A percentile compares a stretch with the other conserved stretches of the same genome.
Evolutionary conservation across 495 filamentous ascomycete species (phyloP).

Genomic region (Penicillium riverlandense): DNA sequence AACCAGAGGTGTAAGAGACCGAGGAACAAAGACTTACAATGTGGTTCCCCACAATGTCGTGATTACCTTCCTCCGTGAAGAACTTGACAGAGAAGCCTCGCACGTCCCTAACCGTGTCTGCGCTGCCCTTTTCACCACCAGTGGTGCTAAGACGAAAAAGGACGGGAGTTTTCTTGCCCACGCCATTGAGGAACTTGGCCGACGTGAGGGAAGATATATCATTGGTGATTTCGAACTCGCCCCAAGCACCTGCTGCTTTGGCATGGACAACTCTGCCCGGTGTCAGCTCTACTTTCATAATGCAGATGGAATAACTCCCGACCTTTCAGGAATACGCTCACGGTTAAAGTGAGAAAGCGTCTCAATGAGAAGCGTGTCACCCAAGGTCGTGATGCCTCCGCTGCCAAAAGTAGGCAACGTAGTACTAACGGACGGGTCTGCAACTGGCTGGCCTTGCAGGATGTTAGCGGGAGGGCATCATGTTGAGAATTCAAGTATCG

Average conservation of each 20-base stretch:
- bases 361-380: conserved; percentile 21
- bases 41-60: conserved; percentile 57
- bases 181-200: conserved; percentile 41
- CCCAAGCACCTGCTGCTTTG: conserved; percentile 66
- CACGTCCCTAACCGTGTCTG: conserved; percentile 55
- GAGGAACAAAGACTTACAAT: conserved; percentile 12
- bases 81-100: conserved; percentile 62
- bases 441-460: conserved; percentile 16
- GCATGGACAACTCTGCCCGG: conserved; percentile 55
- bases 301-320: neutral
- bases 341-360: conserved; percentile 45
- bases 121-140: conserved; percentile 50
- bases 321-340: conserved; percentile 49
- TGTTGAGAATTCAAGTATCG: neutral
- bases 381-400: conserved; percentile 17
- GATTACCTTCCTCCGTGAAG: conserved; percentile 68
- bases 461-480: conserved; percentile 1
- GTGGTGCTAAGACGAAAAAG: conserved; percentile 57
- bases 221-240: conserved; percentile 56
- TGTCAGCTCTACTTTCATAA: neutral
- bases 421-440: conserved; percentile 18
- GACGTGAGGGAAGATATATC: conserved; percentile 30
- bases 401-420: conserved; percentile 22
- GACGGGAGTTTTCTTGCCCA: conserved; percentile 52
- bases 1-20: neutral